Percentiles rank a stretch among this genome's conserved stretches.
Evolutionary conservation across 2,329 filamentous ascomycete species (phyloP).

Genomic region (Aspergillus tanneri): DNA sequence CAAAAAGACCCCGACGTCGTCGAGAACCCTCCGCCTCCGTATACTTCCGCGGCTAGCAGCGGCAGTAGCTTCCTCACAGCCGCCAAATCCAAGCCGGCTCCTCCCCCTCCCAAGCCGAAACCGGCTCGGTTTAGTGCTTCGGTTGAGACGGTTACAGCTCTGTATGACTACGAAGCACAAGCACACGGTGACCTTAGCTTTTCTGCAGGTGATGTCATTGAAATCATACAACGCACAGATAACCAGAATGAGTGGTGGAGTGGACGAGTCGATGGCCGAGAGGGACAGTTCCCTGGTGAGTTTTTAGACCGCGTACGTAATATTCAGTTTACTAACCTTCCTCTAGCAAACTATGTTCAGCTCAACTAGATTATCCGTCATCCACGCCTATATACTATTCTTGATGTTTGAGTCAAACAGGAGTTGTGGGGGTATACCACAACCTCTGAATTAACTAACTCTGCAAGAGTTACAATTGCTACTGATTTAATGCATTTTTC

Average conservation of each 20-base stretch:
- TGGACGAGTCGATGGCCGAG: conserved; percentile 72
- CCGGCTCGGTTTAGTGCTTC: conserved; percentile 70
- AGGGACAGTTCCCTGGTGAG: conserved; percentile 93
- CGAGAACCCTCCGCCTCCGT: conserved; percentile 69
- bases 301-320: conserved; percentile 6
- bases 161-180: conserved; percentile 96
- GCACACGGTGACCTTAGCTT: conserved; percentile 94
- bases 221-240: conserved; percentile 76
- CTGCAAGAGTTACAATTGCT: neutral
- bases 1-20: conserved; percentile 44
- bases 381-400: conserved; percentile 11
- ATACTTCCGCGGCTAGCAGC: conserved; percentile 53
- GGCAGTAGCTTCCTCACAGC: conserved; percentile 48
- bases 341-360: conserved; percentile 40
- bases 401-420: conserved; percentile 1
- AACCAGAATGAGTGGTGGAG: conserved; percentile 99
- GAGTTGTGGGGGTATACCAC: conserved; percentile 4
- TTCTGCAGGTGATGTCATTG: conserved; percentile 80
- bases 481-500: neutral
- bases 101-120: conserved; percentile 77
- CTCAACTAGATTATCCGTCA: conserved; percentile 26
- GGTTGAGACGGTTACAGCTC: conserved; percentile 77
- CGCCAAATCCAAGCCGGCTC: conserved; percentile 66
- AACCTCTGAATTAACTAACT: neutral
- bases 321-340: conserved; percentile 12